phyloP scores from a whole-genome alignment of 169 alveolate species.

The Cryptosporidium meleagridis region DNA sequence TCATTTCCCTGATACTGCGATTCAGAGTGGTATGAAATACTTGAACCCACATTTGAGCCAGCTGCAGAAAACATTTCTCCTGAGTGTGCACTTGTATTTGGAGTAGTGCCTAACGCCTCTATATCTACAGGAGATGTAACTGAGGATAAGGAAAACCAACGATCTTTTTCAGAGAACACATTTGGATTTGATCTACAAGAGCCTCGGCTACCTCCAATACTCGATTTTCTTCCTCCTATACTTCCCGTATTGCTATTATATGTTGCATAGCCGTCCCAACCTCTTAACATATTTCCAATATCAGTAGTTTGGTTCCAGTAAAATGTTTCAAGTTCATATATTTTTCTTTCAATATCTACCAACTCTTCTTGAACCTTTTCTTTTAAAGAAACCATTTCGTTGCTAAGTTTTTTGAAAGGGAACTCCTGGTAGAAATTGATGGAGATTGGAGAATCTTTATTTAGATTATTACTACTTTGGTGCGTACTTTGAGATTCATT shows the following conservation, averaged over 20 bases:
- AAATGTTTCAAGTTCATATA: constrained; percentile 78
- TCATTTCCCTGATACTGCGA: constrained; percentile 12
- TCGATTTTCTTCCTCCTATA: constrained; percentile 57
- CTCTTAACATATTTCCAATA: constrained; percentile 78
- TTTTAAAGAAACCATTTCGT: constrained; percentile 74
- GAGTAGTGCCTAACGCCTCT: constrained; percentile 12
- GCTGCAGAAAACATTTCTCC: constrained; percentile 49
- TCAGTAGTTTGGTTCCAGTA: constrained; percentile 78
- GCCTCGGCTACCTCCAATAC: constrained; percentile 14
- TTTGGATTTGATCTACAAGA: constrained; percentile 20
- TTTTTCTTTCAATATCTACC: constrained; percentile 67
- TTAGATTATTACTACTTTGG: background rate
- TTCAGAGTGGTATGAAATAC: constrained; percentile 39
- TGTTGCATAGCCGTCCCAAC: constrained; percentile 80
- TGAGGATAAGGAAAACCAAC: constrained; percentile 68
- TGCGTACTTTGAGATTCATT: background rate
- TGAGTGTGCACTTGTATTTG: background rate
- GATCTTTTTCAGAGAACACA: constrained; percentile 56
- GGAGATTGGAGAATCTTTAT: background rate
- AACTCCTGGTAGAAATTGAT: background rate
- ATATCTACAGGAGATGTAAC: constrained; percentile 66
- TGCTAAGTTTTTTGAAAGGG: constrained; percentile 1
- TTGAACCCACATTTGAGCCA: constrained; percentile 63
- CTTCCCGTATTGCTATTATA: constrained; percentile 10
- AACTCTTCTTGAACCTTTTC: constrained; percentile 76